phyloP scores from a whole-genome alignment of 225 moss, liverwort and hornwort species.

The Straminergon stramineum region DNA sequence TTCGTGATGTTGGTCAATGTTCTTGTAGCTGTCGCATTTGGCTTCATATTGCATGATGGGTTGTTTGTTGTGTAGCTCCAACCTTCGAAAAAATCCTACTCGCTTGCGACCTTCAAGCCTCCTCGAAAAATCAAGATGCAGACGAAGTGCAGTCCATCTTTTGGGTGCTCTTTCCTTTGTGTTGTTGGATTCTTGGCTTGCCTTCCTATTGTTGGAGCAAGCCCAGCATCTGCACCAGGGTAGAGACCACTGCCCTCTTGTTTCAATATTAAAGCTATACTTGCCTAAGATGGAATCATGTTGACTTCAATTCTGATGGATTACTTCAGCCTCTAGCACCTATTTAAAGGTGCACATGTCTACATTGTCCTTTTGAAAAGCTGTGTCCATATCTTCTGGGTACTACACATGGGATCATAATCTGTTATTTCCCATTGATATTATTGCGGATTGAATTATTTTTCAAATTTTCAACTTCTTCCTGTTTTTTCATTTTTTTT shows the following conservation, averaged over 20 bases:
- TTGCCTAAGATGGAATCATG: neutral
- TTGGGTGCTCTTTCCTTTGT: neutral
- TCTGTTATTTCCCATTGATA: neutral
- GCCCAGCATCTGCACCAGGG: neutral
- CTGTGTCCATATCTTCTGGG: neutral
- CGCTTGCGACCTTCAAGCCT: too few species aligned
- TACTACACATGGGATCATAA: neutral
- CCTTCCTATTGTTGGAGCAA: neutral
- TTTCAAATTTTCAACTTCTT: neutral
- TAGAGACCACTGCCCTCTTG: neutral
- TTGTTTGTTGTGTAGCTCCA: neutral
- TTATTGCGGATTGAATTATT: neutral
- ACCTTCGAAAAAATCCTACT: too few species aligned
- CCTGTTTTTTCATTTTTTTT: neutral
- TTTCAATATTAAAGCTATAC: neutral
- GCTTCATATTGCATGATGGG: neutral
- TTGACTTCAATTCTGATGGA: neutral
- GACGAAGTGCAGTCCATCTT: neutral
- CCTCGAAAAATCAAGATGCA: neutral
- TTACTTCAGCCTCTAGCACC: neutral
- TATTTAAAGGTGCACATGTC: neutral
- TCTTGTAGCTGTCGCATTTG: neutral
- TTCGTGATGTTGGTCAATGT: neutral
- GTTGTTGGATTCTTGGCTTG: too few species aligned
- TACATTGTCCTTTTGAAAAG: neutral